Evolutionary conservation across 768 basidiomycete genomes (phyloP).

Genomic region (Termitomyces sp.): DNA sequence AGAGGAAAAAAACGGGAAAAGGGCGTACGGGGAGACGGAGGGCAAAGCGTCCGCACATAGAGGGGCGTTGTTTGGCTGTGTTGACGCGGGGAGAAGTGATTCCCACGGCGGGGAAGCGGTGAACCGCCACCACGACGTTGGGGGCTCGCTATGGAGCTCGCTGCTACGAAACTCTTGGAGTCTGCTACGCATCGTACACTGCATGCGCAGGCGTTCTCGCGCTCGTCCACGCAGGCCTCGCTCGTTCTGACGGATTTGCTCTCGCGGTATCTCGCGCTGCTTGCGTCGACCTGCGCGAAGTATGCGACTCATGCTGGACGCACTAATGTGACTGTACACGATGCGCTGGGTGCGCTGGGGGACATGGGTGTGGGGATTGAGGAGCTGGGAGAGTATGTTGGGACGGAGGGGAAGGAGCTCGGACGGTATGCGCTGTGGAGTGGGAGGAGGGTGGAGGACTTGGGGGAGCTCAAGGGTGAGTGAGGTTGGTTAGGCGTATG

Average conservation of each 20-base stretch:
- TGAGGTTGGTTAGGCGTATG: slow-evolving; percentile 20
- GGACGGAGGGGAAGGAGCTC: slow-evolving; percentile 67
- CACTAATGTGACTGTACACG: slow-evolving; percentile 48
- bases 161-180: slow-evolving; percentile 61
- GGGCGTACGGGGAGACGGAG: slow-evolving; percentile 43
- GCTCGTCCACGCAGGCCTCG: slow-evolving; percentile 71
- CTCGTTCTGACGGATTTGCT: slow-evolving; percentile 72
- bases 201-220: slow-evolving; percentile 74
- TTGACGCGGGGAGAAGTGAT: slow-evolving; percentile 3
- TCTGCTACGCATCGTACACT: slow-evolving; percentile 65
- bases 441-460: slow-evolving; percentile 63
- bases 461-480: slow-evolving; percentile 70
- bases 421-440: slow-evolving; percentile 65
- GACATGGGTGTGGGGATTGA: slow-evolving; percentile 71
- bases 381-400: slow-evolving; percentile 65
- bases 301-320: slow-evolving; percentile 79
- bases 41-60: slow-evolving; percentile 67
- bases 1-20: neutral
- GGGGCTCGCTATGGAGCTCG: slow-evolving; percentile 43
- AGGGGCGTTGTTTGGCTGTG: slow-evolving; percentile 6
- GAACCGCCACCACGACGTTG: slow-evolving; percentile 16
- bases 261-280: slow-evolving; percentile 65
- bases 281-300: slow-evolving; percentile 64
- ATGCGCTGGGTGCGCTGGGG: slow-evolving; percentile 64
- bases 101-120: slow-evolving; percentile 7